These are phyloP conservation scores for Cubamyces sp. DNA, from an alignment of 768 basidiomycete species.

Conservation along the genomic window DNA sequence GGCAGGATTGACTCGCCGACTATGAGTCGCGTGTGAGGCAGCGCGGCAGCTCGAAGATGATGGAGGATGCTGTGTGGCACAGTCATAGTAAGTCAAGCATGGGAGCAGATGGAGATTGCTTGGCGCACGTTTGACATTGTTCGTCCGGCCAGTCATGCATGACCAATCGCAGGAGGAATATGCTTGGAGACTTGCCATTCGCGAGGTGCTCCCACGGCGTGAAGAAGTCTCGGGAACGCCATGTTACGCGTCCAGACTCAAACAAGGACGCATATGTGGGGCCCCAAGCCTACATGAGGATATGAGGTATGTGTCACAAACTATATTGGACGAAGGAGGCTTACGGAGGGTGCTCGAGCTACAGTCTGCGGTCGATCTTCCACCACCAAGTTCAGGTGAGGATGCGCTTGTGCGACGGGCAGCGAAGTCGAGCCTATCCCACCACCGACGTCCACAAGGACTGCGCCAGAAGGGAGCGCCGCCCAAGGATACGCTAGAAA, in stretches of 20 bases:
- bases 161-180: constrained; percentile 15
- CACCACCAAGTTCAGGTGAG: constrained; percentile 18
- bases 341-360: constrained; percentile 41
- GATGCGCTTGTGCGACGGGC: constrained; percentile 8
- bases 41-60: constrained; percentile 11
- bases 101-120: neutral
- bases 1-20: constrained; percentile 11
- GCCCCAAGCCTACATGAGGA: constrained; percentile 19
- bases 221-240: constrained; percentile 14
- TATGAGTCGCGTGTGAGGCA: constrained; percentile 4
- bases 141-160: constrained; percentile 21
- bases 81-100: constrained; percentile 37
- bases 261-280: neutral
- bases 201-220: constrained; percentile 41
- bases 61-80: constrained; percentile 1
- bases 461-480: constrained; percentile 3
- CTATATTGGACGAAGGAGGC: neutral
- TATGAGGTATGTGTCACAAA: no score
- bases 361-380: constrained; percentile 14
- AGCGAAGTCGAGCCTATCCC: constrained; percentile 21
- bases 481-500: constrained; percentile 30
- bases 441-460: constrained; percentile 21
- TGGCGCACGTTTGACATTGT: neutral
- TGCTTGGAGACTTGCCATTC: neutral
- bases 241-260: constrained; percentile 18